A percentile compares a stretch with the other conserved stretches of the same genome.
Conservation (phyloP, 2,329 filamentous ascomycete genomes). For the Colletotrichum cordylinicola region DNA sequence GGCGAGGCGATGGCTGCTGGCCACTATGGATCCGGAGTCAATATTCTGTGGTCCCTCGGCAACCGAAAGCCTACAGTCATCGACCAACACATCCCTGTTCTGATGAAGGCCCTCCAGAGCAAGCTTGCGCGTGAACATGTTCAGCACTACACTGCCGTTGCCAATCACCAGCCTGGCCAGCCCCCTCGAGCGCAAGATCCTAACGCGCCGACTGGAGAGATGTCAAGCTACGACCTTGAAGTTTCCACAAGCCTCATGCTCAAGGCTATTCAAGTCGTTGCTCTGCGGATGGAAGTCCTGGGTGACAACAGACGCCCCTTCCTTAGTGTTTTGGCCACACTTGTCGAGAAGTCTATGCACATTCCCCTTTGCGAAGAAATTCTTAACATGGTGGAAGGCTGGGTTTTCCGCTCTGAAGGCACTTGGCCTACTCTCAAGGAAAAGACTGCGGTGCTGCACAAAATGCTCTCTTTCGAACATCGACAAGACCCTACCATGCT, state of each 20-base stretch:
- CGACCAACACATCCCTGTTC: slow-evolving; percentile 82
- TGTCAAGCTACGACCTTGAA: slow-evolving; percentile 80
- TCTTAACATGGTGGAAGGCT: slow-evolving; percentile 88
- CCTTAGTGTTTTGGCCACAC: slow-evolving; percentile 89
- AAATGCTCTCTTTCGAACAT: slow-evolving; percentile 96
- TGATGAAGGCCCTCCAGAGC: slow-evolving; percentile 92
- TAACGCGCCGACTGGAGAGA: slow-evolving; percentile 58
- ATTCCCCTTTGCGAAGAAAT: slow-evolving; percentile 90
- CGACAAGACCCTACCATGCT: slow-evolving; percentile 83
- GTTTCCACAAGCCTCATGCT: slow-evolving; percentile 91
- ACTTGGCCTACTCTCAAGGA: slow-evolving; percentile 98
- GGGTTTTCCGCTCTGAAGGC: slow-evolving; percentile 95
- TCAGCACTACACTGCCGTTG: slow-evolving; percentile 69
- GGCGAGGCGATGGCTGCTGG: slow-evolving; percentile 84
- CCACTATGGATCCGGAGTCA: slow-evolving; percentile 88
- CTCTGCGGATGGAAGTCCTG: slow-evolving; percentile 88
- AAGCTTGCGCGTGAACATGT: slow-evolving; percentile 96
- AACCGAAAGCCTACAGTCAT: slow-evolving; percentile 85
- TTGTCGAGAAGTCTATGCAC: slow-evolving; percentile 94
- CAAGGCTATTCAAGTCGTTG: slow-evolving; percentile 93
- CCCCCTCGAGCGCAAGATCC: slow-evolving; percentile 54
- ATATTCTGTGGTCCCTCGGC: slow-evolving; percentile 90
- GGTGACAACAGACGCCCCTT: slow-evolving; percentile 92
- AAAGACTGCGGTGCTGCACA: slow-evolving; percentile 98
- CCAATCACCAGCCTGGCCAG: slow-evolving; percentile 52